Conservation (phyloP, 2,329 filamentous ascomycete species). For the Grosmannia penicillata region DNA sequence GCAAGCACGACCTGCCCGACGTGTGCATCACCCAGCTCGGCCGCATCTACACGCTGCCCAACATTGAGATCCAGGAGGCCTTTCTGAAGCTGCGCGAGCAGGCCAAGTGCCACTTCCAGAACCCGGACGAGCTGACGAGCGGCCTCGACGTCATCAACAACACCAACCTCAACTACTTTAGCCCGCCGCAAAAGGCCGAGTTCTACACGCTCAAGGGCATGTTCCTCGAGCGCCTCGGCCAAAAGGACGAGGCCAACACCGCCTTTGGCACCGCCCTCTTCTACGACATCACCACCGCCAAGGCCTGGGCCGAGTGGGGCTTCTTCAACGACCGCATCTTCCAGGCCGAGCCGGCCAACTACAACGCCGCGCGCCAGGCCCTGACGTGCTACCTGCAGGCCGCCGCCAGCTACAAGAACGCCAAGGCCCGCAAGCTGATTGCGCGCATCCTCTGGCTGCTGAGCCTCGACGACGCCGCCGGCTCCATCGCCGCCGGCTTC, state of each 20-base stretch:
- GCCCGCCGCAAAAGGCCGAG: conserved; percentile 87
- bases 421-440: conserved; percentile 87
- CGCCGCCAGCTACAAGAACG: conserved; percentile 90
- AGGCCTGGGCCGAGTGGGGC: conserved; percentile 98
- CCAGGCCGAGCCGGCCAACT: conserved; percentile 72
- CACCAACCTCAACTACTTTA: conserved; percentile 97
- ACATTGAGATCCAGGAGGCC: conserved; percentile 98
- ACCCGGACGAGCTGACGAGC: conserved; percentile 77
- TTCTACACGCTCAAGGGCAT: conserved; percentile 99
- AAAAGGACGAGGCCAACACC: conserved; percentile 81
- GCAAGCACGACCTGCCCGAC: conserved; percentile 91
- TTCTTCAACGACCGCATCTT: conserved; percentile 96
- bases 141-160: conserved; percentile 98
- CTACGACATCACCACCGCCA: conserved; percentile 88
- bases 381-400: conserved; percentile 94
- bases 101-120: conserved; percentile 97
- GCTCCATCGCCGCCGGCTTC: conserved; percentile 70
- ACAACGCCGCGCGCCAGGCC: conserved; percentile 76
- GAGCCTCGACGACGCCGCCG: conserved; percentile 80
- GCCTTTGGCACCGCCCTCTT: conserved; percentile 91
- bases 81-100: conserved; percentile 98
- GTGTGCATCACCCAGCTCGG: conserved; percentile 96
- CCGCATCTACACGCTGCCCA: conserved; percentile 94
- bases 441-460: conserved; percentile 90
- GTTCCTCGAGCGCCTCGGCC: conserved; percentile 89